These are phyloP conservation scores for Calonectria pseudoturangicola DNA, from an alignment of 2,329 filamentous ascomycete species.

Conservation along the genomic window DNA sequence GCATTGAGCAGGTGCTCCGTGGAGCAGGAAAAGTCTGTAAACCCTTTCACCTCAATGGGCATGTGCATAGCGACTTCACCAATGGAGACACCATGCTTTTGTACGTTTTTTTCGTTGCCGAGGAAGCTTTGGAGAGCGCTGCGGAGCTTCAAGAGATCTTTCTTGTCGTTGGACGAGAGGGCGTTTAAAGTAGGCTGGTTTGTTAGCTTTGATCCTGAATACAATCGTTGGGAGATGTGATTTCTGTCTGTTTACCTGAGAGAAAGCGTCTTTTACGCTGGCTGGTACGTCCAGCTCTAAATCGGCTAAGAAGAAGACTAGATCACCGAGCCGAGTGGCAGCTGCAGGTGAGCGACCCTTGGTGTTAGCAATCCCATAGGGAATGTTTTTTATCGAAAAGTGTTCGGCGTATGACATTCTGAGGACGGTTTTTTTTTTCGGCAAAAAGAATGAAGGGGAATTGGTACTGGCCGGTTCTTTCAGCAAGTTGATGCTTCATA, in stretches of 20 bases:
- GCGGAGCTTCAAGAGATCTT: slow-evolving; percentile 29
- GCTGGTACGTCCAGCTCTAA: slow-evolving; percentile 14
- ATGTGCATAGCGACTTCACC: slow-evolving; percentile 66
- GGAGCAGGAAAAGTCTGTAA: slow-evolving; percentile 72
- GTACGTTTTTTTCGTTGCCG: slow-evolving; percentile 18
- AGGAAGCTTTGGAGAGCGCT: slow-evolving; percentile 9
- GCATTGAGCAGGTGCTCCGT: slow-evolving; percentile 72
- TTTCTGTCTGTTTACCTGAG: slow-evolving; percentile 15
- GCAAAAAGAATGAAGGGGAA: not conserved
- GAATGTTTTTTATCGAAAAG: slow-evolving; percentile 36
- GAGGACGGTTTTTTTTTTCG: not conserved
- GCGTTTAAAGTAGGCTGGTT: slow-evolving; percentile 24
- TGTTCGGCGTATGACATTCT: slow-evolving; percentile 32
- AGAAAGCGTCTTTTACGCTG: slow-evolving; percentile 8
- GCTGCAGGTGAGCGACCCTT: slow-evolving; percentile 17
- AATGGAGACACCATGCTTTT: slow-evolving; percentile 19
- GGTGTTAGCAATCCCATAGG: slow-evolving; percentile 32
- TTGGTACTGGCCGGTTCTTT: not conserved
- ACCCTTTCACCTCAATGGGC: slow-evolving; percentile 70
- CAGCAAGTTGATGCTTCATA: not conserved
- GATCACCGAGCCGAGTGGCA: slow-evolving; percentile 30
- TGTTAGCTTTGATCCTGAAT: not conserved
- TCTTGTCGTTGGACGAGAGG: slow-evolving; percentile 26
- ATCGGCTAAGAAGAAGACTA: slow-evolving; percentile 30
- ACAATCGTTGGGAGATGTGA: too few relatives aligned